Percentiles rank a stretch among this genome's conserved stretches.
phyloP scores from a whole-genome alignment of 768 basidiomycete species.

The Suillus bovinus region DNA sequence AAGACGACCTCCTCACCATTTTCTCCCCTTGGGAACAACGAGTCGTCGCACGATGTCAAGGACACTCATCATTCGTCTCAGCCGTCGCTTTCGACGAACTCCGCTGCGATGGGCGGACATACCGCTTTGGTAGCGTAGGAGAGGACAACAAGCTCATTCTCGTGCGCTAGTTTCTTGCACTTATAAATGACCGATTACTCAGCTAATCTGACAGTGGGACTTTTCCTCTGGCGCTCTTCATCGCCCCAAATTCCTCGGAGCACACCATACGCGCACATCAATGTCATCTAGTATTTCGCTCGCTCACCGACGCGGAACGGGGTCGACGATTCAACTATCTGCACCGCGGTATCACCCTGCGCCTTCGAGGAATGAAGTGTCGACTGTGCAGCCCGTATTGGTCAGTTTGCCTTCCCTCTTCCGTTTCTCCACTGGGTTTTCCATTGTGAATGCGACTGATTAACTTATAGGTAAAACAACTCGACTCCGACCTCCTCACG shows the following conservation, averaged over 20 bases:
- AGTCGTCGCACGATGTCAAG: constrained; percentile 93
- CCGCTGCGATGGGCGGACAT: constrained; percentile 85
- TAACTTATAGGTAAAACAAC: constrained; percentile 62
- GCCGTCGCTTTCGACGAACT: constrained; percentile 88
- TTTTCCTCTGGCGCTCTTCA: constrained; percentile 92
- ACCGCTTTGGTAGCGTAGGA: constrained; percentile 93
- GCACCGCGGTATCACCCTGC: constrained; percentile 76
- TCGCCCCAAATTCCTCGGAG: constrained; percentile 74
- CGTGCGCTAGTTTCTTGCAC: constrained; percentile 42
- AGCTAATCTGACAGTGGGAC: constrained; percentile 70
- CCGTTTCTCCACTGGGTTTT: not conserved
- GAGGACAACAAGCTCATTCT: constrained; percentile 95
- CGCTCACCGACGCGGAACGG: constrained; percentile 57
- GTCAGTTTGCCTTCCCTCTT: constrained; percentile 42
- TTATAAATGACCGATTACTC: too few species aligned
- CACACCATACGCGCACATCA: constrained; percentile 73
- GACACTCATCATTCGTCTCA: constrained; percentile 94
- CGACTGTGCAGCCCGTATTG: constrained; percentile 87
- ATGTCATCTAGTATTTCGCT: constrained; percentile 80
- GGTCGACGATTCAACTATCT: constrained; percentile 59
- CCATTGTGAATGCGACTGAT: not conserved
- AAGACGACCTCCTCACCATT: constrained; percentile 94
- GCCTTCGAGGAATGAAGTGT: constrained; percentile 87
- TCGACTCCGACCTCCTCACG: constrained; percentile 80
- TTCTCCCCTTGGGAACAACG: constrained; percentile 95